A percentile compares a stretch with the other conserved stretches of the same genome.
Evolutionary conservation across 83 land plant species (phyloP).

Genomic region (Thuja plicata): DNA sequence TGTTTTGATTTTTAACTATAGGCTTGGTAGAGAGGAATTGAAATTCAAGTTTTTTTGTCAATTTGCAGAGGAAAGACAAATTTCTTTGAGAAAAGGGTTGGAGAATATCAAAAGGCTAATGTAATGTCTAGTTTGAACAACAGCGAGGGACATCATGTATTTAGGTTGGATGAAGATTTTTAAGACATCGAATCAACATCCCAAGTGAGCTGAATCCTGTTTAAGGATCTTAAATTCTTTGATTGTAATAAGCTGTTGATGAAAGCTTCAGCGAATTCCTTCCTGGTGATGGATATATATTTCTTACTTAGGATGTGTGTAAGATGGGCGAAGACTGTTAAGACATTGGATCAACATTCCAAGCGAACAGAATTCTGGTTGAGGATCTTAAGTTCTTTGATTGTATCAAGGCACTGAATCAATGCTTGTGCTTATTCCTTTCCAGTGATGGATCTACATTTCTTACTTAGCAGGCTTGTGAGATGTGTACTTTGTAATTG

Average conservation of each 20-base stretch:
- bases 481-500: no score
- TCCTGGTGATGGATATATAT: neutral
- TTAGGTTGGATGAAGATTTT: slow-evolving; percentile 28
- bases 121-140: slow-evolving; percentile 30
- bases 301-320: neutral
- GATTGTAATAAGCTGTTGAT: neutral
- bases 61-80: slow-evolving; percentile 49
- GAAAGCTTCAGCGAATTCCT: neutral
- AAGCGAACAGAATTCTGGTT: no score
- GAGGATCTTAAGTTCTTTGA: no score
- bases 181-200: neutral
- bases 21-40: neutral
- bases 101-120: slow-evolving; percentile 36
- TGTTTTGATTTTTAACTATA: neutral
- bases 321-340: no score
- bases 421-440: no score
- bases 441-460: no score
- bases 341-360: no score
- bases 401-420: no score
- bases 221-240: neutral
- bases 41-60: neutral
- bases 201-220: neutral
- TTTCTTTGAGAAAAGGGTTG: slow-evolving; percentile 38
- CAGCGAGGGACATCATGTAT: slow-evolving; percentile 20
- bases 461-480: no score